Evolutionary conservation across 2,329 filamentous ascomycete genomes (phyloP).

Genomic region (Apiospora phragmitis): DNA sequence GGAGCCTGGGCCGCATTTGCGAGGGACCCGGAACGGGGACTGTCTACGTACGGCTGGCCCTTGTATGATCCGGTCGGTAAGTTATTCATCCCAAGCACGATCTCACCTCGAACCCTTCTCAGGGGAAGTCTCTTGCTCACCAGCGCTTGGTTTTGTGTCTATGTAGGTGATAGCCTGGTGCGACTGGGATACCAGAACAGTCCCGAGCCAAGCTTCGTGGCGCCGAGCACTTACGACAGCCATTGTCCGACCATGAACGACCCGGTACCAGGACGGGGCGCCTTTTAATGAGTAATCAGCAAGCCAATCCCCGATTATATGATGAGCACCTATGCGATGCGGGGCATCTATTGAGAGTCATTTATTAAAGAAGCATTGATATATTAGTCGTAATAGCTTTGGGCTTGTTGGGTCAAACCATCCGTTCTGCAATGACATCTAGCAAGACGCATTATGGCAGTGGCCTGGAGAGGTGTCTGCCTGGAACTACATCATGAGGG

Average conservation of each 20-base stretch:
- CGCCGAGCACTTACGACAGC: neutral
- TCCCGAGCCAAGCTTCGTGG: neutral
- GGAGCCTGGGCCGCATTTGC: conserved; percentile 16
- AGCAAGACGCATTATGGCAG: neutral
- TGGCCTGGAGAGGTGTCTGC: neutral
- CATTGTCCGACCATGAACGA: neutral
- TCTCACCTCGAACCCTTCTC: neutral
- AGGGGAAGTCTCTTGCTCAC: neutral
- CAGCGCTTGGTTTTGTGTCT: neutral
- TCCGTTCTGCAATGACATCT: neutral
- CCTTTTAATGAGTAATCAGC: neutral
- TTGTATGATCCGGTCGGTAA: neutral
- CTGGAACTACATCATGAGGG: neutral
- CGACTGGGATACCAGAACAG: neutral
- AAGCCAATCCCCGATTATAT: neutral
- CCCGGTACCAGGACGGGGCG: neutral
- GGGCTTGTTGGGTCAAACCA: neutral
- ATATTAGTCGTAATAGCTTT: neutral
- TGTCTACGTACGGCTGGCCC: conserved; percentile 8
- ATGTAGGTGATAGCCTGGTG: neutral
- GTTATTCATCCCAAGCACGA: fast-evolving
- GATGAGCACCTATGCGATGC: neutral
- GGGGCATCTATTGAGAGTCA: neutral
- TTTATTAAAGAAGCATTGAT: neutral
- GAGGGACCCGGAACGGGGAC: neutral